Base-by-base conservation (phyloP, 768 basidiomycete species). In the Kwoniella mangroviensis region DNA sequence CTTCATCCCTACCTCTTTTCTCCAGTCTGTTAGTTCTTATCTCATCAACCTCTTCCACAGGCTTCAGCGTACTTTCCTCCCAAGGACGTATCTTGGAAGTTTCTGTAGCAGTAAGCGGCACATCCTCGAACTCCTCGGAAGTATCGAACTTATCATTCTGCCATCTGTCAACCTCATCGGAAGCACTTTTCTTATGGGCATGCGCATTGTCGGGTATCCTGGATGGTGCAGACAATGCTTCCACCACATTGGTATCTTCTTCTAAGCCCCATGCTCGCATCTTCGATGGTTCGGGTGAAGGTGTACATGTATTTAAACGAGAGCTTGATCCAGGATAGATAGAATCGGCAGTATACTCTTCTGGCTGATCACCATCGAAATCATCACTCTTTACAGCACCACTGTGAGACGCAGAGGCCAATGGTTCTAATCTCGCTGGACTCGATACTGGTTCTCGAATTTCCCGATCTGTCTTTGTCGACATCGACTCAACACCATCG, bases 251-350 rank as follows among this genome's bases (percentile, higher is more conserved):
- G 40, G 7, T 34, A n/a, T 60, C n/a, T 42, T 60, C 58, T n/a
- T 60, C 58, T 4, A 60, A n/a, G 19, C 53, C 40, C 63, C 63
- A 65, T 22, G 63, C 63, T 55, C 63, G 52, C 63, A 65, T 65
- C 22, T 65, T 65, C 28, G 63, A 65, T 41, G 63, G 53, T 58
- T 58, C 56, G 5, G 56, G 56, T 10, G 51, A 53, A 53, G 51
- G 49, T 53, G 24, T 54, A 26, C 63, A 63, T 5, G 21, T 13
- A 1, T 26, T 43, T 21, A 45, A 24, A 42, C 21, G 42, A 12
- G 58, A 59, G 45, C 19, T 49, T 10, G 55, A 56, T 22, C 55
- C 55, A 9, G 55, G 21, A 12, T 1, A 11, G 28, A 24, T 34
- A 15, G 55, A 22, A 9, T 34, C 28, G 55, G 21, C 55, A 22